Evolutionary conservation across 306 rosid genomes (phyloP), one percentile per base, ranked within the genome.

Genomic region (Gillenia trifoliata): DNA sequence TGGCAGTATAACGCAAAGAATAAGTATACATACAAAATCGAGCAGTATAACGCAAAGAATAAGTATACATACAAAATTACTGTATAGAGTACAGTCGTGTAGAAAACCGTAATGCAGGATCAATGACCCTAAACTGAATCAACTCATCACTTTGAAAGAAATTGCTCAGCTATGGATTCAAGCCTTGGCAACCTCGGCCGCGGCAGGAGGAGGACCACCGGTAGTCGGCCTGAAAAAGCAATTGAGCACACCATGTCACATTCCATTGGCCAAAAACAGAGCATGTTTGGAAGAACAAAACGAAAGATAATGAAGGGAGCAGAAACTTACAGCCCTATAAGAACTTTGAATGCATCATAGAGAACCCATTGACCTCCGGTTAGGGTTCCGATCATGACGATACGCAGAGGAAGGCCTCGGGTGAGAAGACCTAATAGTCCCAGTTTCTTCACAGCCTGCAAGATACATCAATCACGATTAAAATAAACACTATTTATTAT

Each of bases 351-450:
- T 30, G 93, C 64, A 72, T 91, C 97, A 54, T 91, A 91, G 57
- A 91, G 79, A 62, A 76, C 82, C 97, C 97, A 91, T 33, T 91
- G 97, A 1, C 82, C 82, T 55, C 86, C 97, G 0, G 92, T 85
- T 41, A 91, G 89, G 34, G 93, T 91, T 81, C 97, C 97, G 63
- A 91, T 78, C 97, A 87, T 91, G 64, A 83, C 73, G 62, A 91
- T 87, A 73, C 97, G 93, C 68, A 91, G 88, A 57, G 93, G 93
- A 82, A 91, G 92, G 64, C 97, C 97, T 1, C 97, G 90, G 50
- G 97, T 91, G 80, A 81, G 89, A 29, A 91, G 90, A 33, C 93
- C 93, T 75, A 79, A 62, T 3, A 81, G 11, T 23, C 97, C 97
- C 23, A 91, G 69, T 41, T 89, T 82, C 61, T 82, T 83, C 74